Conservation (phyloP, 1,284 basidiomycete species). For the Ustilago bromivora region DNA sequence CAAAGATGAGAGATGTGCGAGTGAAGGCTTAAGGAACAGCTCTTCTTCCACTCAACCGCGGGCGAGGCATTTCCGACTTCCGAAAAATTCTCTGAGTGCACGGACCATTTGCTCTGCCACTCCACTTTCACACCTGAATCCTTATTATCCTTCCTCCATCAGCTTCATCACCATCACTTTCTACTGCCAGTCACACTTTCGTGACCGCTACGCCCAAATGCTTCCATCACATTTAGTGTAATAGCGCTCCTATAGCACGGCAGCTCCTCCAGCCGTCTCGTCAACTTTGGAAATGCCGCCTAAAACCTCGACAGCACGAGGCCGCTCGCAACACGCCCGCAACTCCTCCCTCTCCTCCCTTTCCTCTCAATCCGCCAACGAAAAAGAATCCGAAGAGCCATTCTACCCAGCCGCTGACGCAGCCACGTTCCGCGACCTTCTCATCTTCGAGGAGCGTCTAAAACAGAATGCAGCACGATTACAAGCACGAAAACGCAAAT, state of each 20-base stretch:
- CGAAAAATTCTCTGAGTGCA: neutral
- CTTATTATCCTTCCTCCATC: neutral
- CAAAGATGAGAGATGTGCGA: neutral
- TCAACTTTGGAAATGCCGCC: conserved; percentile 29
- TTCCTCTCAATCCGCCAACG: conserved; percentile 7
- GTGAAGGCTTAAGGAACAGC: neutral
- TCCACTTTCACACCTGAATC: neutral
- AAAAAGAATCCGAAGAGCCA: conserved; percentile 31
- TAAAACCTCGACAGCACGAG: conserved; percentile 24
- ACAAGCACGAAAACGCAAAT: conserved; percentile 83
- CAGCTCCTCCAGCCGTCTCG: neutral
- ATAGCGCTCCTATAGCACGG: neutral
- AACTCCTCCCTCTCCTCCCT: conserved; percentile 11
- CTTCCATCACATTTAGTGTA: neutral
- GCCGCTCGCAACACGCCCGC: conserved; percentile 32
- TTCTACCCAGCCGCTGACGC: conserved; percentile 76
- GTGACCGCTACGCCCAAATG: neutral
- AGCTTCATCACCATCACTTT: neutral
- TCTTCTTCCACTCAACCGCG: neutral
- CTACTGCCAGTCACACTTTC: neutral
- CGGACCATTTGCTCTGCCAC: neutral
- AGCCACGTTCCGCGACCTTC: conserved; percentile 85
- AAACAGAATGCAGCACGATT: conserved; percentile 89
- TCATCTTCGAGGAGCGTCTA: conserved; percentile 93
- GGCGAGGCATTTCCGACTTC: neutral